Evolutionary conservation across 805 yeast species (phyloP).

Genomic region (Zygosaccharomyces siamensis): DNA sequence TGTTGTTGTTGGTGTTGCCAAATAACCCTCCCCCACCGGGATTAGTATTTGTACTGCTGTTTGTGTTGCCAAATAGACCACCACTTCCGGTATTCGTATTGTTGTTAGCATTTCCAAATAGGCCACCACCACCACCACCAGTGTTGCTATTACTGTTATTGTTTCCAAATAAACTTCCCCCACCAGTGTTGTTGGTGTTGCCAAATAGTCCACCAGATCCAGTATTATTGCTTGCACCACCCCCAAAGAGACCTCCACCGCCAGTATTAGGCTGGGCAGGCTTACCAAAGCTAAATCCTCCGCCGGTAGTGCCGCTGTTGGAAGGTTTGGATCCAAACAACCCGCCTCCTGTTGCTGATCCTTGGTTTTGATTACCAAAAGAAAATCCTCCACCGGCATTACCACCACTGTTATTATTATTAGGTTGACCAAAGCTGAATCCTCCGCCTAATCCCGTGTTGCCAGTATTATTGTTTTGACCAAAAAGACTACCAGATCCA

Average conservation of each 20-base stretch:
- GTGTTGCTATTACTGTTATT: conserved; percentile 14
- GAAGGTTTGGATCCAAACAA: conserved; percentile 21
- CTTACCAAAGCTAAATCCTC: conserved; percentile 34
- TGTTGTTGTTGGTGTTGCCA: conserved; percentile 9
- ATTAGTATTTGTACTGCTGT: conserved; percentile 12
- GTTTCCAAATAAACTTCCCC: conserved; percentile 34
- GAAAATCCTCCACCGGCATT: conserved; percentile 10
- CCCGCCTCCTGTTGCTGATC: conserved; percentile 19
- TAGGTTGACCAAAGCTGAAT: conserved; percentile 11
- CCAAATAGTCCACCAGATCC: conserved; percentile 6
- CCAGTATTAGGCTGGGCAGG: conserved; percentile 20
- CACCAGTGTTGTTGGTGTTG: conserved; percentile 4
- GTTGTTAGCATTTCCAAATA: conserved; percentile 27
- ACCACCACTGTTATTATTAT: not conserved
- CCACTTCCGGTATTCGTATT: conserved; percentile 19
- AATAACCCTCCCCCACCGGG: conserved; percentile 30
- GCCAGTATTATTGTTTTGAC: conserved; percentile 22
- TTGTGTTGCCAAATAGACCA: conserved; percentile 33
- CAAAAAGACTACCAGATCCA: conserved; percentile 32
- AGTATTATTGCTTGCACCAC: conserved; percentile 15
- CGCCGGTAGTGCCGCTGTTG: conserved; percentile 28
- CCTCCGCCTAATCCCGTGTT: conserved; percentile 22
- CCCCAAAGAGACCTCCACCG: conserved; percentile 39
- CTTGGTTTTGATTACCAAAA: conserved; percentile 12
- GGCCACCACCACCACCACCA: conserved; percentile 27